Conservation (phyloP, 2,329 filamentous ascomycete species). For the Cladosporium sp. region DNA sequence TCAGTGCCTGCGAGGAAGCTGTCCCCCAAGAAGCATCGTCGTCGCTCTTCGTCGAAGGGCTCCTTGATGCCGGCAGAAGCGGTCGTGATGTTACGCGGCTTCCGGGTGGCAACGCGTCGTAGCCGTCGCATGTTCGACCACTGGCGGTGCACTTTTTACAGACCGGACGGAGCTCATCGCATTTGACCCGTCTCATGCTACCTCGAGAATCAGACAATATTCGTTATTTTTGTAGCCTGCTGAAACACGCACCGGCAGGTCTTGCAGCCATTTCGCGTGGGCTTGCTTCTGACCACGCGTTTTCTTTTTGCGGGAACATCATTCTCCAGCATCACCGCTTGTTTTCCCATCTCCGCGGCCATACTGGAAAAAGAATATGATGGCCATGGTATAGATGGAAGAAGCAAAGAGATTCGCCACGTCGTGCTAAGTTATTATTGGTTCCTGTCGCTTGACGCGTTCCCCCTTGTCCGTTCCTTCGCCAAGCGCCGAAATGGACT, state of each 20-base stretch:
- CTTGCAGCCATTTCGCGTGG: conserved; percentile 20
- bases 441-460: neutral
- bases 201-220: neutral
- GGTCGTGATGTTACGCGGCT: conserved; percentile 3
- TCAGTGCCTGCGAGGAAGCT: neutral
- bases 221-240: neutral
- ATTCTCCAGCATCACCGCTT: neutral
- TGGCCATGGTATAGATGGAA: neutral
- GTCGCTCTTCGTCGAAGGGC: conserved; percentile 2
- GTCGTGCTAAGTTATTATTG: neutral
- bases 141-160: conserved; percentile 56
- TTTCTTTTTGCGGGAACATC: conserved; percentile 5
- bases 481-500: neutral
- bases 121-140: conserved; percentile 58
- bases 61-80: conserved; percentile 14
- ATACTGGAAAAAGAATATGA: neutral
- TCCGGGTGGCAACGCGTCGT: conserved; percentile 32
- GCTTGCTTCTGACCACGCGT: conserved; percentile 20
- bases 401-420: neutral
- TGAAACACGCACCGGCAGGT: conserved; percentile 21
- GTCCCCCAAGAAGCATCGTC: neutral
- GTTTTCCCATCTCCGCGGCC: neutral
- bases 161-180: conserved; percentile 54
- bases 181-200: conserved; percentile 59
- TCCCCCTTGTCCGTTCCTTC: neutral